A percentile compares a stretch with the other conserved stretches of the same genome.
Conservation (phyloP, 2,329 filamentous ascomycete genomes). For the Neonectria magnoliae region DNA sequence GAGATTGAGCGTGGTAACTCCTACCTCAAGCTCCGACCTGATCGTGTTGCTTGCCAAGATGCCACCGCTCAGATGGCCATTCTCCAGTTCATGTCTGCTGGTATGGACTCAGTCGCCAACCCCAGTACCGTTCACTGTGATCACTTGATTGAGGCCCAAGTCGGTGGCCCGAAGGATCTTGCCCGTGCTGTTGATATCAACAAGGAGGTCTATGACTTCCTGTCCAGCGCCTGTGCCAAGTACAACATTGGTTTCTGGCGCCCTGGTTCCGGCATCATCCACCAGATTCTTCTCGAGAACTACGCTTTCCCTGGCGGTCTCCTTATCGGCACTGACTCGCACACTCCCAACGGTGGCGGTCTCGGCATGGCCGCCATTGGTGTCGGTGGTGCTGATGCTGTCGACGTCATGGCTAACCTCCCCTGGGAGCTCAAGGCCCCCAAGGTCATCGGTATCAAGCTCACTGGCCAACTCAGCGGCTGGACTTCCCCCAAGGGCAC, state of each 20-base stretch:
- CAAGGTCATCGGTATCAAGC: constrained; percentile 95
- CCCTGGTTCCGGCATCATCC: constrained; percentile 98
- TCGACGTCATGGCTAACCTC: constrained; percentile 97
- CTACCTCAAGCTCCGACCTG: constrained; percentile 95
- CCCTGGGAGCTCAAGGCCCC: constrained; percentile 99
- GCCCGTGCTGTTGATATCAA: constrained; percentile 91
- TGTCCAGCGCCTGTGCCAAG: constrained; percentile 93
- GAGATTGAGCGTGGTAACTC: constrained; percentile 96
- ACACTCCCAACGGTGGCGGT: constrained; percentile 97
- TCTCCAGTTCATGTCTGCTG: constrained; percentile 99
- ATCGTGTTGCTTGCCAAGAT: constrained; percentile 99
- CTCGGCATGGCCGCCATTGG: constrained; percentile 94
- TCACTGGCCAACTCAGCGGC: constrained; percentile 87
- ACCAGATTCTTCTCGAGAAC: constrained; percentile 98
- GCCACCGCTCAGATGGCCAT: constrained; percentile 99
- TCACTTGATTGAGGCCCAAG: constrained; percentile 97
- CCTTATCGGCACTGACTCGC: constrained; percentile 96
- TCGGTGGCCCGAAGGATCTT: constrained; percentile 94
- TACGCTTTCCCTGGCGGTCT: constrained; percentile 99
- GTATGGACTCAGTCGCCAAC: constrained; percentile 94
- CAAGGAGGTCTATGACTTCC: constrained; percentile 99
- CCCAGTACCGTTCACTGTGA: constrained; percentile 98
- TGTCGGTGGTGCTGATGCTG: constrained; percentile 97
- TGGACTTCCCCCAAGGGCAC: constrained; percentile 94
- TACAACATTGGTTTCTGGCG: constrained; percentile 99